phyloP scores from a whole-genome alignment of 441 rosid species.

The Sinapis alba region DNA sequence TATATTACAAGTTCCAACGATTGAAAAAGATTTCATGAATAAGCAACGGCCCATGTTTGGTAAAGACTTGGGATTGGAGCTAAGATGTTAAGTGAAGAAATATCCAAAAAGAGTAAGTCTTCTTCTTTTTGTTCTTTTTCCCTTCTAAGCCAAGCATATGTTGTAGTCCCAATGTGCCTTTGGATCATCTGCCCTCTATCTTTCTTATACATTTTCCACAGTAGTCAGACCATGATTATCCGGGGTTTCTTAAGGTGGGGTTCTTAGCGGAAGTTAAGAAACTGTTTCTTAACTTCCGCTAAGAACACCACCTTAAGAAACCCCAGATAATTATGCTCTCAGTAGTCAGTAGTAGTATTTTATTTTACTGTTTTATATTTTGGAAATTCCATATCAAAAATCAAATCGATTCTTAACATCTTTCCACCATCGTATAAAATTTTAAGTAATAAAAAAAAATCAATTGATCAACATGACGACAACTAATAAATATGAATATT shows the following conservation, averaged over 20 bases:
- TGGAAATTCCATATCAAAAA: neutral
- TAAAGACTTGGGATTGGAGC: conserved; percentile 15
- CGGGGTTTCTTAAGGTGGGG: no score
- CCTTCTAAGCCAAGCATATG: conserved; percentile 39
- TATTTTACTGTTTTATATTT: conserved; percentile 3
- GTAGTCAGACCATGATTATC: no score
- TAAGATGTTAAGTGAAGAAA: conserved; percentile 19
- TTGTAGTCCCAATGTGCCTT: conserved; percentile 32
- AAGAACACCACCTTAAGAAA: no score
- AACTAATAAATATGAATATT: neutral
- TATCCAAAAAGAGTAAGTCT: conserved; percentile 30
- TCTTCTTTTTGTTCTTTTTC: conserved; percentile 22
- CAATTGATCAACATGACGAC: neutral
- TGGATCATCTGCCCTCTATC: conserved; percentile 31
- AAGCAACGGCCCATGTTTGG: conserved; percentile 28
- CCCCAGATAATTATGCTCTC: no score
- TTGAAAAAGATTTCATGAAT: neutral
- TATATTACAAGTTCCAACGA: conserved; percentile 30
- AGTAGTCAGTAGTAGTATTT: neutral
- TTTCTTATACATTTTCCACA: neutral
- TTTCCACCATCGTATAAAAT: neutral
- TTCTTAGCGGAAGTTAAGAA: no score
- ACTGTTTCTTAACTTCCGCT: no score
- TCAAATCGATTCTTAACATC: neutral
- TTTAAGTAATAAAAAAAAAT: neutral